Conservation (phyloP, 2,329 filamentous ascomycete genomes). For the Colletotrichum chlorophyti region DNA sequence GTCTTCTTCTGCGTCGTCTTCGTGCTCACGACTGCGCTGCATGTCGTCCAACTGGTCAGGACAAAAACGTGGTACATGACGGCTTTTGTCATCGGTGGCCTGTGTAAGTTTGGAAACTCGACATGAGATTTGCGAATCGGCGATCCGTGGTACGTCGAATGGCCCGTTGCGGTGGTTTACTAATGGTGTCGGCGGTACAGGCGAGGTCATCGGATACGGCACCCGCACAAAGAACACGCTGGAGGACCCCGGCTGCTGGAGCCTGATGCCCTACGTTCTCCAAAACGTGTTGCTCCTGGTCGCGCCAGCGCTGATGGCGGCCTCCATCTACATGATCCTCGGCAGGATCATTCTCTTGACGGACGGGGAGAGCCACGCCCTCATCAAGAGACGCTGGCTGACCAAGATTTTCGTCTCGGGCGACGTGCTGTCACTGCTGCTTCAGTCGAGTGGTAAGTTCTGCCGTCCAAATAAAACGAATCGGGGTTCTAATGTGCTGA, state of each 20-base stretch:
- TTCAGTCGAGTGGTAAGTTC: slow-evolving; percentile 36
- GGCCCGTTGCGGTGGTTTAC: neutral
- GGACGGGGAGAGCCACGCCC: slow-evolving; percentile 45
- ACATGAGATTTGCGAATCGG: neutral
- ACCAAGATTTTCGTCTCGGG: slow-evolving; percentile 59
- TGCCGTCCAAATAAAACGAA: neutral
- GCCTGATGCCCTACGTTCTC: slow-evolving; percentile 47
- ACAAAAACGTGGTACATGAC: slow-evolving; percentile 28
- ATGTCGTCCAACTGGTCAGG: slow-evolving; percentile 14
- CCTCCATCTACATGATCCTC: slow-evolving; percentile 55
- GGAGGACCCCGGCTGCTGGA: slow-evolving; percentile 42
- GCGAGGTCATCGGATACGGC: slow-evolving; percentile 23
- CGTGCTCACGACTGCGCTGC: slow-evolving; percentile 9
- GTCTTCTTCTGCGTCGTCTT: slow-evolving; percentile 21
- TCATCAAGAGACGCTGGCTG: slow-evolving; percentile 51
- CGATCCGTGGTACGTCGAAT: neutral
- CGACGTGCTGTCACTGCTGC: slow-evolving; percentile 54
- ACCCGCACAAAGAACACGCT: slow-evolving; percentile 9
- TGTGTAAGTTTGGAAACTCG: slow-evolving; percentile 14
- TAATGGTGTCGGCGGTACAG: neutral
- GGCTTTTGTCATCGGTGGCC: slow-evolving; percentile 22
- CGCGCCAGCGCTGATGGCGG: slow-evolving; percentile 51
- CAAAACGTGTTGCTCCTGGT: slow-evolving; percentile 45
- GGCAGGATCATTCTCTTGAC: slow-evolving; percentile 47
- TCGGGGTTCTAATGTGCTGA: neutral